Evolutionary conservation across 139 green algal species (phyloP), one percentile per base, ranked within the genome.

Genomic region (Edaphochlamys debaryana): DNA sequence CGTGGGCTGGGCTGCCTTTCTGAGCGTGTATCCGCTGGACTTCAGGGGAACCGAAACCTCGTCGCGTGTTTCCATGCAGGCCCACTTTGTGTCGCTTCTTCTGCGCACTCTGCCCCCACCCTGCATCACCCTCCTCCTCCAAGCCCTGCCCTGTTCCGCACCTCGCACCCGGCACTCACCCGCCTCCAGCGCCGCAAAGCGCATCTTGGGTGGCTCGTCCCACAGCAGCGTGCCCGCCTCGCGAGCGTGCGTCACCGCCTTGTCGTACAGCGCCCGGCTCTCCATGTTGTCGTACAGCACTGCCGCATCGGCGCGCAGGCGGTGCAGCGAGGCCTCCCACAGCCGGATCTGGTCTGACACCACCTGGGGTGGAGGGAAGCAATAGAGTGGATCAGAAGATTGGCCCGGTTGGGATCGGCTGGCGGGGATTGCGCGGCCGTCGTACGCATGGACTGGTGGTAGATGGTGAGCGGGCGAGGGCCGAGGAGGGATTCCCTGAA

Each of bases 271-370:
- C 48, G 92, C 79, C 0, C 62, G 23, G 8, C 71, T 89, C 67
- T 95, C 88, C 79, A 98, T 96, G 20, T 92, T 85, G 8, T 86
- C 75, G 85, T 96, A 97, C 48, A 96, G 69, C 5, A 87, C 68
- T 40, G 81, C 88, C 2, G 45, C 25, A 6, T 83, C 30, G 36
- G 80, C 48, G 8, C 40, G 32, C 66, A 98, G 75, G 27, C 95
- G 93, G 56, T 89, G 71, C 66, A 93, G 87, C 45, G 96, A 92
- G 48, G 74, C 76, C 87, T 98, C 88, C 95, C 95, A 98, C 79
- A 98, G 89, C 83, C 86, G 68, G 45, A 98, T 89, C 86, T 96
- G 92, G 79, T 96, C 93, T 13, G 90, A 62, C 20, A 98, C 94
- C 48, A 94, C 90, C 93, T 96, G 90, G n/a, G 36, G 34, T 6